Percentiles rank a stretch among this genome's conserved stretches.
phyloP scores from a whole-genome alignment of 257 asterid genomes.

The Primulina tabacum region DNA sequence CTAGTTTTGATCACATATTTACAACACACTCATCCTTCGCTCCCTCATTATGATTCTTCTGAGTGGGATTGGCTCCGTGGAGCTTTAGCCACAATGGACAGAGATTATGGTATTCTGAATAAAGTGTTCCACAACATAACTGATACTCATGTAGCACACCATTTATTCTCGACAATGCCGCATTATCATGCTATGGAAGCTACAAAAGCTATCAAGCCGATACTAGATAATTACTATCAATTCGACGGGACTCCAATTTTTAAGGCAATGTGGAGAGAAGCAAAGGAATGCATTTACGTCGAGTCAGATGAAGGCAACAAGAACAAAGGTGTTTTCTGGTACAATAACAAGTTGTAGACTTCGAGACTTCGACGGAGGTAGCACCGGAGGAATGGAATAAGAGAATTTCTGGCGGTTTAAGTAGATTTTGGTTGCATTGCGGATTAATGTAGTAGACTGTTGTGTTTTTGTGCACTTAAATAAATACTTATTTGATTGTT shows the following conservation, averaged over 20 bases:
- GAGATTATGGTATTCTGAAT: constrained; percentile 39
- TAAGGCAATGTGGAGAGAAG: constrained; percentile 48
- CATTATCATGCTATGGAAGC: constrained; percentile 56
- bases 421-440: neutral
- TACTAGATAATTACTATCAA: constrained; percentile 44
- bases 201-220: constrained; percentile 44
- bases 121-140: constrained; percentile 50
- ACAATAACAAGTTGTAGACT: constrained; percentile 40
- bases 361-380: constrained; percentile 8
- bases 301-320: constrained; percentile 41
- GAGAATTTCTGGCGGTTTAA: neutral
- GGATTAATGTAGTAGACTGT: constrained; percentile 8
- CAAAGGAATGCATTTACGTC: constrained; percentile 44
- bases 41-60: constrained; percentile 48
- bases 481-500: too few relatives aligned
- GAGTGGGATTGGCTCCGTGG: constrained; percentile 61
- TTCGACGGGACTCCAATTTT: constrained; percentile 39
- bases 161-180: constrained; percentile 51
- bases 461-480: neutral
- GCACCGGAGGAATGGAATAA: neutral
- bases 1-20: constrained; percentile 48
- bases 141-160: constrained; percentile 47
- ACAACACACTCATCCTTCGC: constrained; percentile 52
- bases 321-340: constrained; percentile 48
- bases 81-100: constrained; percentile 19